A percentile compares a stretch with the other conserved stretches of the same genome.
These are phyloP conservation scores for Trichoderma asperellum DNA, from an alignment of 2,329 filamentous ascomycete genomes.

Conservation along the genomic window DNA sequence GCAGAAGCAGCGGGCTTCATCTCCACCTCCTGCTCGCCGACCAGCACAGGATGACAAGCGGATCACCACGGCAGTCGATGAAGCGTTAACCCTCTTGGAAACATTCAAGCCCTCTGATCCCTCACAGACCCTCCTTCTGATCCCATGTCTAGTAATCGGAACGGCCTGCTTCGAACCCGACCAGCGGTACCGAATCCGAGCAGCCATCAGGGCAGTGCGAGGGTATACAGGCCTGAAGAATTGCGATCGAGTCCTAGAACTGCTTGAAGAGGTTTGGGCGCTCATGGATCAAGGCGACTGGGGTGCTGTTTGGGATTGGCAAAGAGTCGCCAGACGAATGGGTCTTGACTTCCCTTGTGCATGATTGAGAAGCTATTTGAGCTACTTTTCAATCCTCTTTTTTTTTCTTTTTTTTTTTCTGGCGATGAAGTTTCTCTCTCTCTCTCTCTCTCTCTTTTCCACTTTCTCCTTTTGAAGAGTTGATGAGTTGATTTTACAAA, in stretches of 20 bases:
- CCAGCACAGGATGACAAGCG: conserved; percentile 55
- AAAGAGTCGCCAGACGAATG: conserved; percentile 57
- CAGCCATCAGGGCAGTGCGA: conserved; percentile 55
- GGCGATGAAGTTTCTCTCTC: not conserved
- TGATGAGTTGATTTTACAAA: not conserved
- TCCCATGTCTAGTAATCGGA: conserved; percentile 64
- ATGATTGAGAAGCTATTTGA: conserved; percentile 32
- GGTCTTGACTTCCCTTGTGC: conserved; percentile 61
- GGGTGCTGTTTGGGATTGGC: conserved; percentile 67
- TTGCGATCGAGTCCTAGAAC: conserved; percentile 55
- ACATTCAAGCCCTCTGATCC: conserved; percentile 61
- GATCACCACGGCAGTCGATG: conserved; percentile 59
- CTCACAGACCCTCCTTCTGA: conserved; percentile 61
- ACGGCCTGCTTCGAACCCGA: conserved; percentile 59
- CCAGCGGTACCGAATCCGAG: conserved; percentile 58
- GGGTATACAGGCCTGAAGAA: conserved; percentile 65
- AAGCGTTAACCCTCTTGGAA: conserved; percentile 59
- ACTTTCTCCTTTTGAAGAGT: not conserved
- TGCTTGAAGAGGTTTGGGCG: conserved; percentile 63
- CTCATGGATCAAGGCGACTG: conserved; percentile 63
- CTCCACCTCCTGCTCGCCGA: conserved; percentile 53
- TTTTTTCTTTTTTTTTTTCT: not conserved
- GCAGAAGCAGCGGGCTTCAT: conserved; percentile 37
- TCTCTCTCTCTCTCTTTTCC: not conserved
- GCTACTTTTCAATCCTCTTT: not conserved